Evolutionary conservation across 257 asterid genomes (phyloP).

Genomic region (Rauvolfia tetraphylla): DNA sequence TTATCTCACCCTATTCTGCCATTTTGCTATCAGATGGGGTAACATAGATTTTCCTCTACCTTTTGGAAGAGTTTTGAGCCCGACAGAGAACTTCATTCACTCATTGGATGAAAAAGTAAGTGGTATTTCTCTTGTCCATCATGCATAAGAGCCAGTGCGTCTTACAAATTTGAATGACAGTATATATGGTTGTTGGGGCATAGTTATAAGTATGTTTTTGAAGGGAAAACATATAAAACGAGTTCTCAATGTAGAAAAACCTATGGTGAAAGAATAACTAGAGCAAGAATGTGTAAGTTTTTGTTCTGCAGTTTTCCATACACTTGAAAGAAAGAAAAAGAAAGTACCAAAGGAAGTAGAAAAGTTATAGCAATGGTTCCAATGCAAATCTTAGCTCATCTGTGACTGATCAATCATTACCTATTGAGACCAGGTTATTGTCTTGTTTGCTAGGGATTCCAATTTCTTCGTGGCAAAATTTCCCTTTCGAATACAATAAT

Average conservation of each 20-base stretch:
- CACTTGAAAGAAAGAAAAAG: neutral
- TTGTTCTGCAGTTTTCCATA: neutral
- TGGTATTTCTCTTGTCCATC: conserved; percentile 3
- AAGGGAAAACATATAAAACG: neutral
- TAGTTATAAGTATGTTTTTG: neutral
- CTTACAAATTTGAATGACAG: neutral
- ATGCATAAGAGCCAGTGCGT: neutral
- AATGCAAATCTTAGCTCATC: neutral
- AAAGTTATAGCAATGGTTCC: neutral
- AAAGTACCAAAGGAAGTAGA: neutral
- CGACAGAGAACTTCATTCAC: conserved; percentile 82
- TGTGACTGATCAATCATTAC: neutral
- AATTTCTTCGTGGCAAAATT: neutral
- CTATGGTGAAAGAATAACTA: neutral
- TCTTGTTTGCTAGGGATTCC: neutral
- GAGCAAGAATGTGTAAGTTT: neutral
- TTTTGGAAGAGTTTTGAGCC: conserved; percentile 86
- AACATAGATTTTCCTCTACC: conserved; percentile 78
- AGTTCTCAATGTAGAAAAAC: neutral
- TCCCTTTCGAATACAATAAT: neutral
- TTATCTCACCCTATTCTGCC: conserved; percentile 12
- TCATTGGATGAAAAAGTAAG: conserved; percentile 78
- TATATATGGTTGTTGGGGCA: neutral
- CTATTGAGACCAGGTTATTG: neutral
- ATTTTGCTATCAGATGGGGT: conserved; percentile 65